Evolutionary conservation across 192 early-diverging fungal species (phyloP).

Genomic region (Funneliformis geosporum): DNA sequence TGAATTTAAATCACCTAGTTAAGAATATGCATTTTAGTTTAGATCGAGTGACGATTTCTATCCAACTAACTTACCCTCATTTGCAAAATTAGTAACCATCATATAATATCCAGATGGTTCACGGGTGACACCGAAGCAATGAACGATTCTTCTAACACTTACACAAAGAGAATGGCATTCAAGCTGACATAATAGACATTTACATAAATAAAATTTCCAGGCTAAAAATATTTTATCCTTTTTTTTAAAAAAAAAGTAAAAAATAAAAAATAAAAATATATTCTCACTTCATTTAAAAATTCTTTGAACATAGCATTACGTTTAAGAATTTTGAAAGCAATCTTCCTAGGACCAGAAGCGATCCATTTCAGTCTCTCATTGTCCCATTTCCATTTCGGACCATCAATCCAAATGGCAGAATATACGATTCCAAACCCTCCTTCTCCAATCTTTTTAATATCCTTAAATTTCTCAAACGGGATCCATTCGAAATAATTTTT

Average conservation of each 20-base stretch:
- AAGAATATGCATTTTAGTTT: background rate
- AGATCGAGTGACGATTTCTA: background rate
- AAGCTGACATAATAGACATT: background rate
- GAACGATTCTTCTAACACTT: background rate
- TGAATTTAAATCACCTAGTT: background rate
- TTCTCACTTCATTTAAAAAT: background rate
- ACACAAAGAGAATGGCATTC: background rate
- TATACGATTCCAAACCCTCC: background rate
- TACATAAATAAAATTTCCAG: background rate
- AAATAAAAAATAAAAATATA: too few relatives aligned
- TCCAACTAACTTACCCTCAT: background rate
- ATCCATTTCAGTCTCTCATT: background rate
- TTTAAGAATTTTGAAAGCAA: slow-evolving; percentile 17
- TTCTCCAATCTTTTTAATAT: background rate
- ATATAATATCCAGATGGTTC: slow-evolving; percentile 11
- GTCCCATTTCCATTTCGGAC: slow-evolving; percentile 5
- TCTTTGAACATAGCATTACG: background rate
- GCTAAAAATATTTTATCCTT: background rate
- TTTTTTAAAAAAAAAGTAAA: background rate
- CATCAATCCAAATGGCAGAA: slow-evolving; percentile 10
- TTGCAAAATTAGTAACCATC: slow-evolving; percentile 1
- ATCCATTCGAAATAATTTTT: slow-evolving; percentile 13
- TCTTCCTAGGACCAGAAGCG: background rate
- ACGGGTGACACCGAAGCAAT: slow-evolving; percentile 18
- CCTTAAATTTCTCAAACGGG: background rate